These are phyloP conservation scores for Beauveria caledonica DNA, from an alignment of 2,329 filamentous ascomycete species.

Conservation along the genomic window DNA sequence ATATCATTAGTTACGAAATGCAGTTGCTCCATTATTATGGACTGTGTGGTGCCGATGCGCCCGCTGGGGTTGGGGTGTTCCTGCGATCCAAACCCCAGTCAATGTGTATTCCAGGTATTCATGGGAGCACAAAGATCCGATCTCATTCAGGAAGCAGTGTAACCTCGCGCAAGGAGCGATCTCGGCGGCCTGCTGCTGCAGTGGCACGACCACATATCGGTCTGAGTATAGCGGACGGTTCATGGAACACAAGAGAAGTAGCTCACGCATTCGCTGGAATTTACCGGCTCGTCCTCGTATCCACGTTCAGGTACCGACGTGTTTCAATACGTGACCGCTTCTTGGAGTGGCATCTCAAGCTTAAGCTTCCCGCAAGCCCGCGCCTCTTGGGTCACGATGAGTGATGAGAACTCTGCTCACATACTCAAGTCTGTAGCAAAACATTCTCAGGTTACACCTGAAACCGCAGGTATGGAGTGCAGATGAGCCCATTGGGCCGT, in stretches of 20 bases:
- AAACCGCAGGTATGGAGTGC: background rate
- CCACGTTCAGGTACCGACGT: background rate
- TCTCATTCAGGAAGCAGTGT: background rate
- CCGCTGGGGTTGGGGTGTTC: background rate
- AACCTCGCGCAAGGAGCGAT: background rate
- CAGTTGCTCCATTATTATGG: background rate
- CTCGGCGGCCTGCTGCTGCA: background rate
- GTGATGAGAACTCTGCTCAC: too few relatives aligned
- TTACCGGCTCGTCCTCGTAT: too few relatives aligned
- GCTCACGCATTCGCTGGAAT: too few relatives aligned
- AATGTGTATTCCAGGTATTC: background rate
- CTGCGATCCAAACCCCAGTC: background rate
- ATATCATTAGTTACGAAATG: background rate
- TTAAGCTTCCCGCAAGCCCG: background rate
- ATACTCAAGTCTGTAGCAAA: background rate
- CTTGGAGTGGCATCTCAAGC: background rate
- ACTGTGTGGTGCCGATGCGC: background rate
- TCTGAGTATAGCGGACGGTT: background rate
- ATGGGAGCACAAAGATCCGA: background rate
- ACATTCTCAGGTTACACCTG: background rate
- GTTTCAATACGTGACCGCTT: background rate
- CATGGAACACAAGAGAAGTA: background rate
- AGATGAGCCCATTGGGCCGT: background rate
- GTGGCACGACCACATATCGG: background rate
- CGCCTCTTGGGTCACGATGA: too few relatives aligned